Evolutionary conservation across 495 filamentous ascomycete genomes (phyloP).

Genomic region (Neurospora pannonica): DNA sequence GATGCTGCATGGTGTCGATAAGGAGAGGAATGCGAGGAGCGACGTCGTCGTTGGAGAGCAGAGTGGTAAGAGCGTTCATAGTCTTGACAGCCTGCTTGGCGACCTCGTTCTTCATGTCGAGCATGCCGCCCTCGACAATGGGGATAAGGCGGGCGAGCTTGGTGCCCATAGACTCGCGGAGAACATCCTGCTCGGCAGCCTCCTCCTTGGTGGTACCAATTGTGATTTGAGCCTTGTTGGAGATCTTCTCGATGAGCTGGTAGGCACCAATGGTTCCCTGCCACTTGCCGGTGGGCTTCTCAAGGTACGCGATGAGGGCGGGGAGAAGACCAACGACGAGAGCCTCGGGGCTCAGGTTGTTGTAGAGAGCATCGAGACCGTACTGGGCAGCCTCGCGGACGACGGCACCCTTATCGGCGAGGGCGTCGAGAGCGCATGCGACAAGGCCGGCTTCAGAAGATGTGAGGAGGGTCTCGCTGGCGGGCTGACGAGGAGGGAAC

Average conservation of each 20-base stretch:
- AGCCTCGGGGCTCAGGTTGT: constrained; percentile 66
- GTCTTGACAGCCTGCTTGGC: constrained; percentile 81
- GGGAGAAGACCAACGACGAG: constrained; percentile 72
- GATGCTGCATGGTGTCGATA: constrained; percentile 91
- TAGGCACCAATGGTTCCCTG: constrained; percentile 86
- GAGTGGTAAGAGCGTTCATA: constrained; percentile 81
- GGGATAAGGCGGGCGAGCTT: constrained; percentile 86
- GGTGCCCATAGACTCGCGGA: constrained; percentile 86
- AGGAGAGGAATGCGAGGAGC: constrained; percentile 85
- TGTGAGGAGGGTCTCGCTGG: constrained; percentile 74
- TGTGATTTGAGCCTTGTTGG: constrained; percentile 81
- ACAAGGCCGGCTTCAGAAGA: constrained; percentile 70
- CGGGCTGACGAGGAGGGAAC: constrained; percentile 65
- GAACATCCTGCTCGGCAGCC: constrained; percentile 72
- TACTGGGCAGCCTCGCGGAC: constrained; percentile 91
- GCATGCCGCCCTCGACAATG: constrained; percentile 86
- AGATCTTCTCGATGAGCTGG: constrained; percentile 77
- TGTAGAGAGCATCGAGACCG: constrained; percentile 82
- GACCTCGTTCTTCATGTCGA: constrained; percentile 87
- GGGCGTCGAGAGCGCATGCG: constrained; percentile 63
- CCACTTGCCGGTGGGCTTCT: constrained; percentile 82
- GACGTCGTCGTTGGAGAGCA: constrained; percentile 96
- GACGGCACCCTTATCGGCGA: constrained; percentile 82
- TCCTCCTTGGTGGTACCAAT: constrained; percentile 67
- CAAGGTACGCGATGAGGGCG: constrained; percentile 60